A percentile compares a stretch with the other conserved stretches of the same genome.
Evolutionary conservation across 495 filamentous ascomycete species (phyloP).

Genomic region (Hypoxylon intermedium): DNA sequence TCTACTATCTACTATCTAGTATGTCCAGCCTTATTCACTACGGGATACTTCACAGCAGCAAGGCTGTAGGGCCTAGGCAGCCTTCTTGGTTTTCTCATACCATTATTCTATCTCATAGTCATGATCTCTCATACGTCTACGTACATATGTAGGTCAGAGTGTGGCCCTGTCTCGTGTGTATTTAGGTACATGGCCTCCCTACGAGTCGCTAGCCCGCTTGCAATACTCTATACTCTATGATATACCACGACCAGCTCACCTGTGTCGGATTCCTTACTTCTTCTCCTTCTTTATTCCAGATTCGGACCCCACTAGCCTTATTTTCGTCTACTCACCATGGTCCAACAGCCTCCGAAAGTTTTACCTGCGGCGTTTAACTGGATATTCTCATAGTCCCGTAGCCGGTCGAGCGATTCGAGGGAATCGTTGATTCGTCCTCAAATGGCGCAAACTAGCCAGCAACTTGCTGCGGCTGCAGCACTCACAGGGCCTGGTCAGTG

Average conservation of each 20-base stretch:
- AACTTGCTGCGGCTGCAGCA: conserved; percentile 21
- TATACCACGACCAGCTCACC: not conserved
- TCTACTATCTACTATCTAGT: too few species aligned
- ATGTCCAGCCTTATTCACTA: too few species aligned
- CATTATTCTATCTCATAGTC: too few species aligned
- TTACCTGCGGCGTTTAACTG: conserved; percentile 15
- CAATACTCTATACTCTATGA: conserved; percentile 2
- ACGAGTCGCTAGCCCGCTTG: too few species aligned
- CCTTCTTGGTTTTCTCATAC: too few species aligned
- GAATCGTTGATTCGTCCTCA: not conserved
- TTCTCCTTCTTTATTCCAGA: not conserved
- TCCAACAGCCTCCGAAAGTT: conserved; percentile 9
- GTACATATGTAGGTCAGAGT: too few species aligned
- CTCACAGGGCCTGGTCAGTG: conserved; percentile 39
- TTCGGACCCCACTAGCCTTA: not conserved
- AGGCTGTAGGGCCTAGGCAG: too few species aligned
- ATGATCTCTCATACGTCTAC: too few species aligned
- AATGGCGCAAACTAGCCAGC: conserved; percentile 33
- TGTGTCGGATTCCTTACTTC: not conserved
- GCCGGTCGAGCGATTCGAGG: not conserved
- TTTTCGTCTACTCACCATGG: conserved; percentile 27
- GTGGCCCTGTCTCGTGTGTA: too few species aligned
- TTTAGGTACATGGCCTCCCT: too few species aligned
- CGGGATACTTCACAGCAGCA: too few species aligned
- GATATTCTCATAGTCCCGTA: conserved; percentile 25